Evolutionary conservation across 495 filamentous ascomycete genomes (phyloP), one percentile per base, ranked within the genome.

Genomic region (Penicillium ochrochloron): DNA sequence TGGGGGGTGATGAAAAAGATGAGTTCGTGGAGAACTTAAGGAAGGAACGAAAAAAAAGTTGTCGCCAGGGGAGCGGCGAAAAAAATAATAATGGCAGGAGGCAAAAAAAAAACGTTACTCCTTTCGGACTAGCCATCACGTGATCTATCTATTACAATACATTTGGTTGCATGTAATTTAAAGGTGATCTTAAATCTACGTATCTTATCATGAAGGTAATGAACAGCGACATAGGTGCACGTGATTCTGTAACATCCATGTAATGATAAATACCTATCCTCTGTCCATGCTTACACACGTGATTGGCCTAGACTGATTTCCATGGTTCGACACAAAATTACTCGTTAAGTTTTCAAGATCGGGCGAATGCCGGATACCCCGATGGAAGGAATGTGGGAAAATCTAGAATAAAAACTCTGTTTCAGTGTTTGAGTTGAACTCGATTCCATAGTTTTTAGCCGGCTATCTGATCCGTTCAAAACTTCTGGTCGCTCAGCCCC

Each of bases 401-500:
- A 21, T 1, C 1, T 15, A 54, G 31, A 23, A 29, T 8, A 54
- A 33, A 52, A 1, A 31, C 14, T 31, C 51, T 54, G 27, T 27
- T 27, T 27, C 8, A 33, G 31, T 33, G 8, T 6, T 33, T 33
- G 25, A 4, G 17, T 14, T 52, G 2, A 12, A 8, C 25, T 6
- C 9, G 53, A 56, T 34, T 56, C n/a, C 15, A n/a, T 31, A 37
- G 17, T 37, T 34, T 35, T 56, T 56, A 7, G 37, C 11, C 53
- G 19, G 29, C 53, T 34, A 56, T 56, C 17, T 34, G 19, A n/a
- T 60, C 33, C 12, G 25, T 53, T 64, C 67, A 72, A 31, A 50
- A 11, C 23, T 76, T 81, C 50, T 69, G 66, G 23, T 66, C 69
- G 29, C 76, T 78, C 48, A 85, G 46, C 11, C 91, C 88, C 88